Percentiles rank a stretch among this genome's conserved stretches.
Conservation (phyloP, 495 filamentous ascomycete genomes). For the Chaetomium cochliodes region DNA sequence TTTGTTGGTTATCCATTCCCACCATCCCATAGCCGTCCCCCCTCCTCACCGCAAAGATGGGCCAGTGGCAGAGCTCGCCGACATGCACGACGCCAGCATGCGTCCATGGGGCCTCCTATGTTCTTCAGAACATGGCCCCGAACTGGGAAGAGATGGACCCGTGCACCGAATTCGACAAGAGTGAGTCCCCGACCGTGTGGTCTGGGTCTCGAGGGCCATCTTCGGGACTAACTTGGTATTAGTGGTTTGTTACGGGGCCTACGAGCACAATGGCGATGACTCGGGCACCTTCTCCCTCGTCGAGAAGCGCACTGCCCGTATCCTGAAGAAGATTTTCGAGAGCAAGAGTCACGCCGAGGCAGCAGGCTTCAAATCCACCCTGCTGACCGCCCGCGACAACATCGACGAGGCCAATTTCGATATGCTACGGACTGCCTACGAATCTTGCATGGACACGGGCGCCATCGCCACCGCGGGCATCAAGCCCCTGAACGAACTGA, state of each 20-base stretch:
- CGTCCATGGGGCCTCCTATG: conserved; percentile 65
- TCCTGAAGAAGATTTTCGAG: conserved; percentile 64
- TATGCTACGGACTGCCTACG: conserved; percentile 62
- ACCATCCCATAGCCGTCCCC: neutral
- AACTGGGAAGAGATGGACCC: conserved; percentile 63
- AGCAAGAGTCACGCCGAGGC: conserved; percentile 50
- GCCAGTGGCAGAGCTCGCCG: conserved; percentile 22
- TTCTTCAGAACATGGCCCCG: conserved; percentile 65
- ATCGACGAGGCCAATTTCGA: conserved; percentile 63
- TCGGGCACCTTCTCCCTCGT: conserved; percentile 59
- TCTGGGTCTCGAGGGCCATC: too few relatives aligned
- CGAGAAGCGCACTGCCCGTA: conserved; percentile 56
- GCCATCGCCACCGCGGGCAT: conserved; percentile 54
- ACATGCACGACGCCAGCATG: conserved; percentile 62
- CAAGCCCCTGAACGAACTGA: conserved; percentile 53
- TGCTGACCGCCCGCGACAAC: conserved; percentile 18
- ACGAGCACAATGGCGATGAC: conserved; percentile 60
- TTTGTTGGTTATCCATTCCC: neutral
- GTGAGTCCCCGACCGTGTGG: conserved; percentile 22
- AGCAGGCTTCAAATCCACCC: neutral
- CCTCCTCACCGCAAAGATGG: conserved; percentile 13
- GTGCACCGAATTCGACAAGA: conserved; percentile 65
- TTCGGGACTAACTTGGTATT: neutral
- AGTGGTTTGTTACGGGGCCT: conserved; percentile 67
- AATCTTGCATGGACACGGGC: conserved; percentile 63